Conservation (phyloP, 1,284 basidiomycete genomes). For the Ganoderma lingzhi region DNA sequence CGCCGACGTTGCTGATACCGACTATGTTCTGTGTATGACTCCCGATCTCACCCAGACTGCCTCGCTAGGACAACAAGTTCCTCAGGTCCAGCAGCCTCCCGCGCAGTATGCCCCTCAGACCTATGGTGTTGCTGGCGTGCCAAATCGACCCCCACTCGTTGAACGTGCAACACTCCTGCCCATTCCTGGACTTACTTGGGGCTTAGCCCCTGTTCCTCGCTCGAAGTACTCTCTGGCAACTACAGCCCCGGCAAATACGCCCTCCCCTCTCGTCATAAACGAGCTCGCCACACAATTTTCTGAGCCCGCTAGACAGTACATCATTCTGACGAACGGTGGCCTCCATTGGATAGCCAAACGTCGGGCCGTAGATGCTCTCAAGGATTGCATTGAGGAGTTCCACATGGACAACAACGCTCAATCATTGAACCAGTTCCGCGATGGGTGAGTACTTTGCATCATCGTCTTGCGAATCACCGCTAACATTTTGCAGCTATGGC, state of each 20-base stretch:
- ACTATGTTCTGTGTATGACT: constrained; percentile 78
- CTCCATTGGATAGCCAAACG: constrained; percentile 86
- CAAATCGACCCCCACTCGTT: constrained; percentile 68
- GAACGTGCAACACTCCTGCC: constrained; percentile 81
- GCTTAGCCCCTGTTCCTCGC: constrained; percentile 69
- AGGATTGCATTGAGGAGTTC: constrained; percentile 76
- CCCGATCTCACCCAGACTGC: constrained; percentile 81
- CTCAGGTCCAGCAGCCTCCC: constrained; percentile 49
- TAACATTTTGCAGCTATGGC: constrained; percentile 69
- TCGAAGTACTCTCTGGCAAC: constrained; percentile 37
- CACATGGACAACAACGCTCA: constrained; percentile 73
- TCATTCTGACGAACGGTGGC: constrained; percentile 88
- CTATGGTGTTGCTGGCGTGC: constrained; percentile 46
- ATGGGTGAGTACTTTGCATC: constrained; percentile 55
- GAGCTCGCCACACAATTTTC: constrained; percentile 86
- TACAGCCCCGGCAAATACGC: constrained; percentile 51
- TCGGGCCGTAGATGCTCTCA: constrained; percentile 84
- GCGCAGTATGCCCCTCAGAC: constrained; percentile 45
- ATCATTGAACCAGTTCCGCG: constrained; percentile 76
- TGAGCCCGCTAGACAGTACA: constrained; percentile 78
- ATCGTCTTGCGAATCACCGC: constrained; percentile 12
- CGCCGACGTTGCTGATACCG: constrained; percentile 76
- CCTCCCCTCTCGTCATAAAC: constrained; percentile 66
- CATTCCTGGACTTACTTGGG: constrained; percentile 86
- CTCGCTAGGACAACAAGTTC: constrained; percentile 62